These are phyloP conservation scores for Nidularia pulvinata DNA, from an alignment of 768 basidiomycete species.

Conservation along the genomic window DNA sequence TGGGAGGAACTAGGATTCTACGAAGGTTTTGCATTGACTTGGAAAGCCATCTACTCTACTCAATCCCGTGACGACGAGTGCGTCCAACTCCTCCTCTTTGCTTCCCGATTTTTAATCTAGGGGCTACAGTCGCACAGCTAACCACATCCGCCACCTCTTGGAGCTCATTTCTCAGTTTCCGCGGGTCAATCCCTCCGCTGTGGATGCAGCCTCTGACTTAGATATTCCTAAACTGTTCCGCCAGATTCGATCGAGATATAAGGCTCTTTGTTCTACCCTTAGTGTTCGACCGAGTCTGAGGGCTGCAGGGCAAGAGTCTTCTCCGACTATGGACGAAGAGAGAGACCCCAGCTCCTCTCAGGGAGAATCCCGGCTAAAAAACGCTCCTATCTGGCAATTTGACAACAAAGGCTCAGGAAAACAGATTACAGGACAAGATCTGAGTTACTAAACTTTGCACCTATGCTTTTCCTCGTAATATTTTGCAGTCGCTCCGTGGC, in stretches of 20 bases:
- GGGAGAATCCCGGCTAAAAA: slow-evolving; percentile 1
- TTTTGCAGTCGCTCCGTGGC: too few relatives aligned
- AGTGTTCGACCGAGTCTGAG: slow-evolving; percentile 55
- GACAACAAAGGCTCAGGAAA: too few relatives aligned
- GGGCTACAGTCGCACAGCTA: slow-evolving; percentile 48
- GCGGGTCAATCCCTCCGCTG: slow-evolving; percentile 63
- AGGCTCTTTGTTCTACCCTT: slow-evolving; percentile 79
- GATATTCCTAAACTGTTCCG: slow-evolving; percentile 81
- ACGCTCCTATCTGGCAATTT: too few relatives aligned
- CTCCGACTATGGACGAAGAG: slow-evolving; percentile 1
- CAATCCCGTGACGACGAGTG: slow-evolving; percentile 48
- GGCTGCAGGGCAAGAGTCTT: slow-evolving; percentile 17
- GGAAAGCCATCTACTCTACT: slow-evolving; percentile 51
- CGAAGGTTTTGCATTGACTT: slow-evolving; percentile 79
- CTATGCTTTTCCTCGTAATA: too few relatives aligned
- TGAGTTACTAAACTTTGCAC: slow-evolving; percentile 9
- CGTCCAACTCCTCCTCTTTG: slow-evolving; percentile 15
- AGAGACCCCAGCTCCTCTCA: not conserved
- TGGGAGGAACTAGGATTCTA: slow-evolving; percentile 98
- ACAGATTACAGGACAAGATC: slow-evolving; percentile 12
- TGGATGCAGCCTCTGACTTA: slow-evolving; percentile 40
- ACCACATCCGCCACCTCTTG: slow-evolving; percentile 71
- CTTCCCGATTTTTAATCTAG: not conserved
- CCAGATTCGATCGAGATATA: slow-evolving; percentile 88
- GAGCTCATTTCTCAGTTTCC: slow-evolving; percentile 79